Base-by-base conservation (phyloP, 805 yeast genomes). In the Metschnikowia bowlesiae region DNA sequence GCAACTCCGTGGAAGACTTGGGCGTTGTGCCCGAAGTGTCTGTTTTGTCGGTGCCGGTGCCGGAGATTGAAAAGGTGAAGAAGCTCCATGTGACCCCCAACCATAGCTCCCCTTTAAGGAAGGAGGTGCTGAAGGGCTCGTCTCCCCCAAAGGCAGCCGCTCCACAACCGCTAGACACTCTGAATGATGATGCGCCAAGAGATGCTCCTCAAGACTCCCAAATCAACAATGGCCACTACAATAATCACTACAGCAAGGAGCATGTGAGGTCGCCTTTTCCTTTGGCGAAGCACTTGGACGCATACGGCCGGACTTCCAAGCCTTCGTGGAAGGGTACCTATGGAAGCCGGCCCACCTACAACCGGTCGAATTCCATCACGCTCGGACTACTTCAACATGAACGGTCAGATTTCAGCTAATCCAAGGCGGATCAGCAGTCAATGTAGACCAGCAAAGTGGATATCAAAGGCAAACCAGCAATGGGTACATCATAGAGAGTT, bases 161-260 rank as follows among this genome's bases (percentile, higher is more conserved):
- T 8, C 56, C 59, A 8, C 40, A 16, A n/a, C 31, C 16, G 13
- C 59, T 52, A 16, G 47, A 53, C 38, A 36, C 50, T 35, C 18
- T 13, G 14, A 36, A 32, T 6, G 28, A 41, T 6, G 46, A 50
- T 34, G 13, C 51, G 8, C 41, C 39, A 2, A 46, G 55, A 60
- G 45, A 45, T 9, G 26, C 16, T 13, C 30, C 29, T n/a, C 36
- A 41, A 13, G 46, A 49, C 36, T 31, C 53, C n/a, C 44, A 40
- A 0, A 44, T 51, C n/a, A 38, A 37, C 22, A 36, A 39, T 8
- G 61, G 56, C 28, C 52, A 61, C 39, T 75, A 64, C 62, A 71
- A 69, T 38, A 78, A 78, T 52, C 82, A 79, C 53, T 77, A 77
- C 58, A 68, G 68, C 44, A 76, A 74, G 49, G 74, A 85, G 62